These are phyloP conservation scores for Coccomyxa subellipsoidea DNA, from an alignment of 163 green algal species.

Conservation along the genomic window DNA sequence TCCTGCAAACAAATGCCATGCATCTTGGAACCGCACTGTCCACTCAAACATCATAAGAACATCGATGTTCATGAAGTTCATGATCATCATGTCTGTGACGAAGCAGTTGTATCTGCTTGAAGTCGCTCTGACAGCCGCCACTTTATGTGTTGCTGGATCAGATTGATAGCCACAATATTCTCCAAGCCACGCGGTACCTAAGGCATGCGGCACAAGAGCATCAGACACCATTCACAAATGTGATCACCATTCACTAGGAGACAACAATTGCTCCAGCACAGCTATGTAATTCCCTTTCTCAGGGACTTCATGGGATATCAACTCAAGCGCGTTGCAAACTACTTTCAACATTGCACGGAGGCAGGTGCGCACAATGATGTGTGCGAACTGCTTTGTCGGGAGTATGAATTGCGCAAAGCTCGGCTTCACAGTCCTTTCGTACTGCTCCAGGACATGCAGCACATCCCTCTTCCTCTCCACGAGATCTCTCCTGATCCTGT, in stretches of 20 bases:
- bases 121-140: constrained; percentile 41
- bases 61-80: neutral
- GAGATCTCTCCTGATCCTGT: constrained; percentile 52
- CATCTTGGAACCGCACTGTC: too few species aligned
- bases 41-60: too few species aligned
- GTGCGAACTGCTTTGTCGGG: constrained; percentile 62
- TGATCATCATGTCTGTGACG: too few species aligned
- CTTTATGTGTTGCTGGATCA: constrained; percentile 67
- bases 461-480: constrained; percentile 52
- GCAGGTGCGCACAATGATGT: constrained; percentile 77
- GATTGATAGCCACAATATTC: constrained; percentile 58
- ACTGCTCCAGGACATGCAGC: constrained; percentile 47
- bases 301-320: too few species aligned
- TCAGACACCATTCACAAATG: neutral
- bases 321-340: too few species aligned
- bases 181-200: constrained; percentile 35
- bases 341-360: too few species aligned
- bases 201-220: constrained; percentile 12
- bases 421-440: constrained; percentile 62
- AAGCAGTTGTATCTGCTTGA: neutral
- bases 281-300: too few species aligned
- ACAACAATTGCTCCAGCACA: too few species aligned
- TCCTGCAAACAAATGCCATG: too few species aligned
- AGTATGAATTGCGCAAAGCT: constrained; percentile 63
- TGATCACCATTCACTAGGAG: too few species aligned